Base-by-base conservation (phyloP, 495 filamentous ascomycete genomes). In the Halenospora varia region DNA sequence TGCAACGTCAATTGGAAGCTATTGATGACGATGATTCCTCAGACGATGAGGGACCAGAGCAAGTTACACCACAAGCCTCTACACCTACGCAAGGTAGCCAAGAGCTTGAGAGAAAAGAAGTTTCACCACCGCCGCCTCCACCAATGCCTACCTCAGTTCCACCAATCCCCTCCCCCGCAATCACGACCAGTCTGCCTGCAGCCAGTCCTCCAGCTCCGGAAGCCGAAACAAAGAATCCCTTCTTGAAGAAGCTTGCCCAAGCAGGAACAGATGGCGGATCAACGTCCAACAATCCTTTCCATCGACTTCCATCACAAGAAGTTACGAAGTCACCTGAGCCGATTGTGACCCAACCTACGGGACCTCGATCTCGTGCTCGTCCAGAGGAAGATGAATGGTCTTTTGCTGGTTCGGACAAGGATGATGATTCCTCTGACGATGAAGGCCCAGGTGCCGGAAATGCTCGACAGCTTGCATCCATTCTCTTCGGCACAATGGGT, bases 401-500 rank as follows among this genome's bases (percentile, higher is more conserved):
- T 61, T 84, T 81, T 18, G 87, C 88, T 19, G 93, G 89, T 26
- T 90, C 88, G 13, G 90, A 90, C 47, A 82, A 85, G 63, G 88
- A 90, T 39, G 85, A 87, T 17, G 88, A 90, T 39, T 75, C 66
- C 17, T 80, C 77, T 23, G 82, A 84, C 51, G 85, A 89, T 52
- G 86, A 88, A 22, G 85, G 85, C 11, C 84, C 88, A 10, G 86
- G 82, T 47, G 89, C 88, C 25, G 83, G 86, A 53, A 91, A 85
- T 60, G 93, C 94, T 46, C 93, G 92, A 59, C 88, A 95, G 57
- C 84, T 98, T 29, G 94, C 94, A 17, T 92, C 88, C 35, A 94
- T 92, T 58, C 82, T 98, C 25, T 97, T 98, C 71, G 92, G 94
- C 55, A 96, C 93, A 50, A 98, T 98, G 94, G 94, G 81, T 10